Evolutionary conservation across 164 flowering plant genomes (phyloP).

Genomic region (Akebia trifoliata): DNA sequence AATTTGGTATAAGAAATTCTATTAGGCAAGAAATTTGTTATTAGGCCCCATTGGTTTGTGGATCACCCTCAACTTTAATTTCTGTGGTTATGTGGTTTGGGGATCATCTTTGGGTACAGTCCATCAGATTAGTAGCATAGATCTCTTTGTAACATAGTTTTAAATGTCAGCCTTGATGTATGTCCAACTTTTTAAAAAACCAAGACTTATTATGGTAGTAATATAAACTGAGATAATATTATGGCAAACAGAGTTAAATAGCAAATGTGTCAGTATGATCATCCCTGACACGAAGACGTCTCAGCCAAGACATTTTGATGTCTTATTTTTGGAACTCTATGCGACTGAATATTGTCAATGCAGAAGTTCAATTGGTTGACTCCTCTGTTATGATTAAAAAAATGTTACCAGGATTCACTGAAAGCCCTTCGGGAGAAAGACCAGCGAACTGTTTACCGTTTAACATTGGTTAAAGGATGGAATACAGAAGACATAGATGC

Average conservation of each 20-base stretch:
- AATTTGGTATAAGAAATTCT: neutral
- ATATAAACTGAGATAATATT: too few species aligned
- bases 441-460: slow-evolving; percentile 88
- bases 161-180: too few species aligned
- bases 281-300: too few species aligned
- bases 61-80: neutral
- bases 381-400: neutral
- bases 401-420: slow-evolving; percentile 64
- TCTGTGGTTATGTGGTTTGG: neutral
- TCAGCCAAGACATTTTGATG: too few species aligned
- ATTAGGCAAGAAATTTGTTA: neutral
- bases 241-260: too few species aligned
- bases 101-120: neutral
- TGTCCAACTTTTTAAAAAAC: too few species aligned
- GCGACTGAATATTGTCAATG: too few species aligned
- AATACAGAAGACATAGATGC: slow-evolving; percentile 91
- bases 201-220: too few species aligned
- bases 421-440: slow-evolving; percentile 73
- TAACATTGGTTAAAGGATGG: slow-evolving; percentile 98
- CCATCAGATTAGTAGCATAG: neutral
- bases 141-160: neutral
- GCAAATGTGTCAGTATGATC: too few species aligned
- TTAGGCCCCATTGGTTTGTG: neutral
- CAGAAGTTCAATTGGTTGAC: too few species aligned
- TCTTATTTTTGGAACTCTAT: too few species aligned